Evolutionary conservation across 495 filamentous ascomycete species (phyloP), one percentile per base, ranked within the genome.

Genomic region (Hypoxylon intermedium): DNA sequence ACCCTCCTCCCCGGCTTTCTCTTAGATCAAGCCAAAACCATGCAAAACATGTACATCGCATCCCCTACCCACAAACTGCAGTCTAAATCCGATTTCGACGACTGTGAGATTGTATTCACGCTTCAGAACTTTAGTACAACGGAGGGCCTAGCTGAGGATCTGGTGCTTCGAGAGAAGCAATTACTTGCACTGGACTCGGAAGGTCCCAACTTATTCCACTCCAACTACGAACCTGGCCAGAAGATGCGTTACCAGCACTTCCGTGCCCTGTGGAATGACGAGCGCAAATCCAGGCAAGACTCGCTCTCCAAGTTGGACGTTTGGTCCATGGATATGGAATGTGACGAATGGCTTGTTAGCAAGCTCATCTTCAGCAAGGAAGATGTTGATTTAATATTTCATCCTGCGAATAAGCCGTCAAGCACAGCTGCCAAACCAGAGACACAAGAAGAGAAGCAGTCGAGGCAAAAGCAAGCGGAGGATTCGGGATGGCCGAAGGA

Each of bases 41-140:
- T 79, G 74, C 43, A 58, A 1, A 72, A 73, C 56, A 84, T 84
- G 82, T 84, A 76, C 47, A 81, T 83, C 41, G 72, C 71, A 53
- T 82, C 79, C 67, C 71, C 62, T 19, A 77, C 53, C 58, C 75
- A 38, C 74, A 72, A 13, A 52, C 77, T 48, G 57, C 67, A 23
- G 15, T 53, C 36, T 13, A 61, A 21, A 42, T 16, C 67, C 3
- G 72, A 72, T 26, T 77, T 76, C 45, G 69, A 68, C 36, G 58
- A 66, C 13, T 80, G 78, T 59, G 73, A 78, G 62, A 77, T 84
- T 24, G 74, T 79, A 42, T 84, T 84, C 61, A 77, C 67, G 53
- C 76, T 84, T 19, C 59, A 75, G 52, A 70, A 70, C n/a, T 16
- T 60, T 15, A 56, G 60, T 2, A 42, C 72, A 28, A n/a, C 44